phyloP scores from a whole-genome alignment of 805 yeast species.

The Kuraishia floccosa region DNA sequence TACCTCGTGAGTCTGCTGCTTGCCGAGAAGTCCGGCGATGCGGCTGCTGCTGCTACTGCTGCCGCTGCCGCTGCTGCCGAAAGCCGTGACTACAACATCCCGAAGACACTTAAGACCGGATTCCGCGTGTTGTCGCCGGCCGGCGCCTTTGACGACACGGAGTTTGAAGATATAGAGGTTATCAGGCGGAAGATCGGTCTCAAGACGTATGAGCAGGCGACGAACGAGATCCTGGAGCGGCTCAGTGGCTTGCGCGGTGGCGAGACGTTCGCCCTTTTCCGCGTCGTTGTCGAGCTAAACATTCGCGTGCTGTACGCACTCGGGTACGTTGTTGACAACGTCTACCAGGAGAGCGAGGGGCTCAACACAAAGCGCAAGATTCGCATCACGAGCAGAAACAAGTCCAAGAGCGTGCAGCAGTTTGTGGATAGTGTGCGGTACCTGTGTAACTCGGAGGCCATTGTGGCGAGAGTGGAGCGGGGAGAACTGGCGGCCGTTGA shows the following conservation, averaged over 20 bases:
- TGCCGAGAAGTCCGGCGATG: conserved; percentile 3
- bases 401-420: neutral
- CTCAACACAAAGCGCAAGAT: conserved; percentile 3
- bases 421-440: neutral
- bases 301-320: conserved; percentile 11
- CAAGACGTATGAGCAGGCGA: conserved; percentile 13
- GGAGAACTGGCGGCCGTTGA: neutral
- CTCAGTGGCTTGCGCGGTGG: conserved; percentile 8
- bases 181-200: conserved; percentile 10
- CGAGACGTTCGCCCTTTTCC: conserved; percentile 4
- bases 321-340: conserved; percentile 9
- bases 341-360: conserved; percentile 4
- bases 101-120: too few relatives aligned
- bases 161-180: conserved; percentile 8
- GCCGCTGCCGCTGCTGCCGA: neutral
- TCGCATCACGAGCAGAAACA: neutral
- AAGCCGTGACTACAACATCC: too few relatives aligned
- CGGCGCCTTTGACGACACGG: neutral
- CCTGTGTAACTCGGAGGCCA: neutral
- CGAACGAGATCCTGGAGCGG: conserved; percentile 12
- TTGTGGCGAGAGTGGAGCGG: neutral
- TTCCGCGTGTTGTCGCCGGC: neutral
- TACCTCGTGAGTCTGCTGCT: conserved; percentile 9
- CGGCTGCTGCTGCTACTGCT: too few relatives aligned
- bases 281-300: conserved; percentile 7